Evolutionary conservation across 768 basidiomycete species (phyloP).

Genomic region (Collybia sordida): DNA sequence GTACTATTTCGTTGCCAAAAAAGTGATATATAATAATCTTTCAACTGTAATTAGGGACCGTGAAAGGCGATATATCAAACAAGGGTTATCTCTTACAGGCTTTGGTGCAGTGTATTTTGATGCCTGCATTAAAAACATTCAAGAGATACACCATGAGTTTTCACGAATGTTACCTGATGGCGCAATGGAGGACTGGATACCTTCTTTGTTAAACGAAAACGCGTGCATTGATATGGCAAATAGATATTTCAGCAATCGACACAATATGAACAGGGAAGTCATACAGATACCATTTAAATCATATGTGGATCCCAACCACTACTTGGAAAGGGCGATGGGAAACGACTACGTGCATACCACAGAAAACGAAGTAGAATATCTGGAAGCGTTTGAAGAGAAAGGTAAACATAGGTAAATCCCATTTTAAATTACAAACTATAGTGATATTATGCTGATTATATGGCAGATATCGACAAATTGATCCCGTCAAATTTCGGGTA

Average conservation of each 20-base stretch:
- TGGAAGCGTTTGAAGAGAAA: background rate
- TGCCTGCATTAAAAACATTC: background rate
- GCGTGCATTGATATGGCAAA: background rate
- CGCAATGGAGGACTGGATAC: background rate
- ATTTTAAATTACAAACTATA: background rate
- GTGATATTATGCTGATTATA: no score
- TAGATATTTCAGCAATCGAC: background rate
- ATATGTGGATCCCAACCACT: background rate
- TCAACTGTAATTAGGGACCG: no score
- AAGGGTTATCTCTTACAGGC: background rate
- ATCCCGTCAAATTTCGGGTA: background rate
- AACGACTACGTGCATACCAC: background rate
- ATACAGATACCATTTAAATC: background rate
- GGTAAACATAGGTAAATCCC: background rate
- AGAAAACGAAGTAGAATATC: conserved; percentile 3
- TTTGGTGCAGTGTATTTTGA: background rate
- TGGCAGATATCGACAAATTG: background rate
- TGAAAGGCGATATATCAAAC: background rate
- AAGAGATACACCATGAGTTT: background rate
- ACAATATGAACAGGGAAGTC: background rate
- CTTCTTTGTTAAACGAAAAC: background rate
- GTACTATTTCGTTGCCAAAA: no score
- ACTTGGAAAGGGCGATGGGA: background rate
- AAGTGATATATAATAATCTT: no score
- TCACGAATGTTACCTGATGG: background rate